phyloP scores from a whole-genome alignment of 2,329 filamentous ascomycete genomes.

The Aspergillus neoniger region DNA sequence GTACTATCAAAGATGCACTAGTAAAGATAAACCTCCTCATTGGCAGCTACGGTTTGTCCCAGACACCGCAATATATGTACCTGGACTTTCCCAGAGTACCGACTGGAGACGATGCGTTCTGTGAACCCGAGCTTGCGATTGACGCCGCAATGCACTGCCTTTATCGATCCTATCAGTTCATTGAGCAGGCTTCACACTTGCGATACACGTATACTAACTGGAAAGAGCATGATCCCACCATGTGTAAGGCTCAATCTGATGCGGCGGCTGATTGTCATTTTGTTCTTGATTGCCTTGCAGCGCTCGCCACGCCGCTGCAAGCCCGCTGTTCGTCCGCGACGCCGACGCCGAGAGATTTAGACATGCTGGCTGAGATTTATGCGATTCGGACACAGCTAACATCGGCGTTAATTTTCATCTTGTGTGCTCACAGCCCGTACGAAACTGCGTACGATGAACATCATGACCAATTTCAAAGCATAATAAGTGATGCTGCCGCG shows the following conservation, averaged over 20 bases:
- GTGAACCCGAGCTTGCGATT: not conserved
- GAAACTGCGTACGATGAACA: not conserved
- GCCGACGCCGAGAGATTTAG: not conserved
- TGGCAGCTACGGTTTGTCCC: not conserved
- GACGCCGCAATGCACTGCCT: not conserved
- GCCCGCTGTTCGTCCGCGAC: not conserved
- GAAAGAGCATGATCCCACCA: not conserved
- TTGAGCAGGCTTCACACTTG: not conserved
- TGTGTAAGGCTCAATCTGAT: not conserved
- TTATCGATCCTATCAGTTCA: not conserved
- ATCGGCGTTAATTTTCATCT: not conserved
- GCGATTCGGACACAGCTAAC: not conserved
- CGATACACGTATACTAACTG: not conserved
- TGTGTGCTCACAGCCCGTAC: not conserved
- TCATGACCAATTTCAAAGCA: not conserved
- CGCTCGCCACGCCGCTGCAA: not conserved
- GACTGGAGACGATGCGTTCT: not conserved
- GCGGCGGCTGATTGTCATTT: not conserved
- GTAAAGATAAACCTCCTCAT: not conserved
- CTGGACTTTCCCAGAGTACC: not conserved
- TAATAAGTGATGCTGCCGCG: not conserved
- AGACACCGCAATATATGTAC: not conserved
- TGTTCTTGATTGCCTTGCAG: not conserved
- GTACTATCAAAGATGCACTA: not conserved
- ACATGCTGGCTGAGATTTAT: not conserved